Conservation (phyloP, 1,284 basidiomycete genomes). For the Fistulinella cinereoalba region DNA sequence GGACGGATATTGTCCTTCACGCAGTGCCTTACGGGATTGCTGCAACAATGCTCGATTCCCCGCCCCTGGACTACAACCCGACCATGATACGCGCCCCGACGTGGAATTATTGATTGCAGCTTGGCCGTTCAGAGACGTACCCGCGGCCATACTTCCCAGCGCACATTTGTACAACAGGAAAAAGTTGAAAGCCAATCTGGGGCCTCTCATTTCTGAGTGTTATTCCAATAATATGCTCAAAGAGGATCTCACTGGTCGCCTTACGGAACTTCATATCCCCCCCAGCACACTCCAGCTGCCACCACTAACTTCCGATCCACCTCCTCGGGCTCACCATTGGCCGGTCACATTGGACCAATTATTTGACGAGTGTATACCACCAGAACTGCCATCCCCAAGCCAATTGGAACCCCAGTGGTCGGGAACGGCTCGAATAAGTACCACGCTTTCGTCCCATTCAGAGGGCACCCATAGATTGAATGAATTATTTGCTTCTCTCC, state of each 20-base stretch:
- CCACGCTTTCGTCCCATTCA: neutral
- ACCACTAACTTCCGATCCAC: neutral
- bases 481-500: neutral
- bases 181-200: neutral
- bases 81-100: neutral
- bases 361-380: neutral
- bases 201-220: neutral
- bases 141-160: neutral
- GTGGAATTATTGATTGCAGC: neutral
- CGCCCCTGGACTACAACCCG: neutral
- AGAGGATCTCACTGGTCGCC: neutral
- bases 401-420: neutral
- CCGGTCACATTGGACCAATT: neutral
- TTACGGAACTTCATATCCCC: neutral
- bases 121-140: neutral
- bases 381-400: neutral
- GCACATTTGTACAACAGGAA: neutral
- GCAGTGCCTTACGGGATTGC: neutral
- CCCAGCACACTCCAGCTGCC: neutral
- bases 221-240: neutral
- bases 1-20: neutral
- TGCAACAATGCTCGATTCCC: neutral
- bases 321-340: neutral
- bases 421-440: too few relatives aligned
- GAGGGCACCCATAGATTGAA: neutral